Evolutionary conservation across 306 rosid genomes (phyloP).

Genomic region (Amphicarpaea edgeworthii): DNA sequence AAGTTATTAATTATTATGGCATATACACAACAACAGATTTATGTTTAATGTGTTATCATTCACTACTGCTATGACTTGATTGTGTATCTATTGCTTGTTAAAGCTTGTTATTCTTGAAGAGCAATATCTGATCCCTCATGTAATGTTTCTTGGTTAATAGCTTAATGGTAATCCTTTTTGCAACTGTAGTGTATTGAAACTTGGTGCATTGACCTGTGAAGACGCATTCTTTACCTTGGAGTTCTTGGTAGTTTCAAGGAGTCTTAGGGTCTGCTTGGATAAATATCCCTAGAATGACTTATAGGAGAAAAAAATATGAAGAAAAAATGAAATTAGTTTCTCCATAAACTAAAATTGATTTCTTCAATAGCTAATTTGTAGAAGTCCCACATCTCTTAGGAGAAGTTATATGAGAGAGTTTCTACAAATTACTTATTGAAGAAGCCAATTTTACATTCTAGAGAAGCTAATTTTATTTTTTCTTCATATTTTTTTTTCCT

Average conservation of each 20-base stretch:
- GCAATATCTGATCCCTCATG: conserved; percentile 1
- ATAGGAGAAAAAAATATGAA: too few relatives aligned
- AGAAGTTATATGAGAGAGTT: too few relatives aligned
- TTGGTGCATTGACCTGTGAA: background rate
- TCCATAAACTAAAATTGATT: too few relatives aligned
- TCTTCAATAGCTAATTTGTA: too few relatives aligned
- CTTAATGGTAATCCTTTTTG: conserved; percentile 24
- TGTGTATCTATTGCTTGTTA: conserved; percentile 15
- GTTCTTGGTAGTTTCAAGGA: conserved; percentile 21
- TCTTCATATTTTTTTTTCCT: too few relatives aligned
- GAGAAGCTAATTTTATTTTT: too few relatives aligned
- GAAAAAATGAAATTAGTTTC: too few relatives aligned
- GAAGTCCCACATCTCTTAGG: too few relatives aligned
- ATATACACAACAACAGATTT: background rate
- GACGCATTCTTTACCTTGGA: background rate
- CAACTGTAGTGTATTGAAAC: background rate
- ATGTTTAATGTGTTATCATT: background rate
- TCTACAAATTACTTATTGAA: too few relatives aligned
- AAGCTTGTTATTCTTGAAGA: conserved; percentile 13
- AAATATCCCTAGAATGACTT: too few relatives aligned
- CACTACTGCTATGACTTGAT: background rate
- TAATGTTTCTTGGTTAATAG: background rate
- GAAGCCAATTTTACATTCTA: too few relatives aligned
- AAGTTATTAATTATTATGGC: background rate
- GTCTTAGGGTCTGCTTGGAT: too few relatives aligned